Conservation (phyloP, 1,139 yeast species). For the Zygoascus meyerae region DNA sequence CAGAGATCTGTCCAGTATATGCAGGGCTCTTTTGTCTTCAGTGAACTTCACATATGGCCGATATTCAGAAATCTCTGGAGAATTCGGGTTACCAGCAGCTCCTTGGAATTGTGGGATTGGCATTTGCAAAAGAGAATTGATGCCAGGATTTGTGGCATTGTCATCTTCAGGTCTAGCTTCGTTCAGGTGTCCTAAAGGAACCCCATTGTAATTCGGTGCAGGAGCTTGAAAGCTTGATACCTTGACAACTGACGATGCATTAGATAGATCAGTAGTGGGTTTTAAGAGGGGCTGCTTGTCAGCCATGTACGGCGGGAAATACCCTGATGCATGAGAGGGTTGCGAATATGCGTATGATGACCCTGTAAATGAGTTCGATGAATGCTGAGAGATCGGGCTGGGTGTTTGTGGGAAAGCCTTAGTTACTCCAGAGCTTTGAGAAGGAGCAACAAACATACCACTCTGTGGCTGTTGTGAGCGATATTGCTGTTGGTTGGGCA, state of each 20-base stretch:
- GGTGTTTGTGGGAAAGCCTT: too few species aligned
- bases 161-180: background rate
- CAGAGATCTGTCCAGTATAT: constrained; percentile 19
- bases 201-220: too few species aligned
- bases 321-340: constrained; percentile 3
- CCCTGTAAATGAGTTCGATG: too few species aligned
- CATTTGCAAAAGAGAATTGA: constrained; percentile 8
- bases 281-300: background rate
- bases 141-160: constrained; percentile 1
- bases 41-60: constrained; percentile 3
- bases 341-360: too few species aligned
- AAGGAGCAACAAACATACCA: too few species aligned
- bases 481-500: constrained; percentile 4
- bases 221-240: too few species aligned
- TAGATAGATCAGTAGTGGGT: too few species aligned
- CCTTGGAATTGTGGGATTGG: constrained; percentile 8
- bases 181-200: too few species aligned
- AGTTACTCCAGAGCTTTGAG: too few species aligned
- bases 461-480: too few species aligned
- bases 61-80: background rate
- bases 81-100: background rate
- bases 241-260: too few species aligned
- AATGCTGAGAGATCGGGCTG: too few species aligned
- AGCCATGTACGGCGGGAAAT: constrained; percentile 2
- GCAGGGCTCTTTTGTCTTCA: constrained; percentile 20